Base-by-base conservation (phyloP, 179 eudicot species). In the Pouteria campechiana region DNA sequence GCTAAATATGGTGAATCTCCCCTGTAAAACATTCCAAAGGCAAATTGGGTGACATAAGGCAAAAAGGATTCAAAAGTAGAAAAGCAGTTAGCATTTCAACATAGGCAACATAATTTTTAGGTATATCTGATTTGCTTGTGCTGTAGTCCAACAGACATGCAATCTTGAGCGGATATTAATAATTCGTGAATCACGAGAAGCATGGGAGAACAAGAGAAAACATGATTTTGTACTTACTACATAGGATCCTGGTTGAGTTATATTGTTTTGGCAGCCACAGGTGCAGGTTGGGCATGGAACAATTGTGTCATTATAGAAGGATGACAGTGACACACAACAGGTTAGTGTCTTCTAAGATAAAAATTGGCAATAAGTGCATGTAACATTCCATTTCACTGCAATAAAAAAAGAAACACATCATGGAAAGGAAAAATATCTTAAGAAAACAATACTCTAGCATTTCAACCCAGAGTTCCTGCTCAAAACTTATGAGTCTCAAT, bases 41-140 rank as follows among this genome's bases (percentile, higher is more conserved):
- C 24, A 75, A 20, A 42, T 64, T 64, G 31, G 57, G 22, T 77
- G 81, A 39, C 67, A 77, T 32, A 67, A 72, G 20, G 55, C 66
- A 27, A 67, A 74, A 33, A 75, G 33, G 40, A 55, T 75, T 72
- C 82, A 75, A n/a, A n/a, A n/a, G n/a, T n/a, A n/a, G n/a, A n/a
- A n/a, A n/a, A n/a, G n/a, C 28, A 46, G 42, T 1, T 74, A 25
- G 41, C 64, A 64, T 56, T 75, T 75, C 60, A 57, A 52, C 41
- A 56, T 44, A 49, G 59, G 77, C 81, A 74, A 32, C 70, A 70
- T 11, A 30, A 57, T 25, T 60, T 38, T 68, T 70, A 74, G 41
- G 49, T 70, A n/a, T 41, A 17, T 43, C 67, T 74, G 16, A 74
- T 39, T 24, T 70, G 81, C 77, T 74, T 70, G 37, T 74, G 81